Conservation (phyloP, 2,329 filamentous ascomycete species). For the Alternaria infectoria region DNA sequence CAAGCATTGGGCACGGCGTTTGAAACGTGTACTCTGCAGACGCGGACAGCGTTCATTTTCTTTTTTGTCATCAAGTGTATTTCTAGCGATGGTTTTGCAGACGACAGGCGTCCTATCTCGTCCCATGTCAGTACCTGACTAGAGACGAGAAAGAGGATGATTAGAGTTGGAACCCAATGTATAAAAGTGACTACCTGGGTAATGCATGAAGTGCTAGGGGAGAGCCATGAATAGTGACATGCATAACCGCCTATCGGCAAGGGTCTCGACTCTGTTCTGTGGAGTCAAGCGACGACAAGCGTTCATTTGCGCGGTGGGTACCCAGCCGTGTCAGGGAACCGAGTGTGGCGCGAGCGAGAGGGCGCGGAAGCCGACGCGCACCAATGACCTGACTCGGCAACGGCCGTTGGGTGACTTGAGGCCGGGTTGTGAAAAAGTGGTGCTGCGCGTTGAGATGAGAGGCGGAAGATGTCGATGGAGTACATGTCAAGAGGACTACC, state of each 20-base stretch:
- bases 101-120: neutral
- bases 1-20: conserved; percentile 38
- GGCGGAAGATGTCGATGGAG: neutral
- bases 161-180: conserved; percentile 3
- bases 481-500: neutral
- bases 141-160: neutral
- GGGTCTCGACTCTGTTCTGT: conserved; percentile 17
- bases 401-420: conserved; percentile 5
- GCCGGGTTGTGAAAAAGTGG: neutral
- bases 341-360: conserved; percentile 16
- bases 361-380: conserved; percentile 4
- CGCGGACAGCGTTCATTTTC: conserved; percentile 2
- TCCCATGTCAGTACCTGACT: neutral
- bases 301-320: conserved; percentile 12
- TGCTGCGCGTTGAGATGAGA: neutral
- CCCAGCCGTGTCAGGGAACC: conserved; percentile 2
- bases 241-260: conserved; percentile 9
- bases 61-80: conserved; percentile 3
- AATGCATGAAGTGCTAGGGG: conserved; percentile 10
- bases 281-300: neutral
- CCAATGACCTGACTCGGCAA: conserved; percentile 1
- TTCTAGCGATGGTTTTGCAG: neutral
- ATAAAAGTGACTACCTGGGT: conserved; percentile 6
- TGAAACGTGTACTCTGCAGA: conserved; percentile 18
- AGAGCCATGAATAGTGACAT: conserved; percentile 8